Percentiles rank a stretch among this genome's conserved stretches.
Conservation (phyloP, 352 stramenopile species). For the Globisporangium sylvaticum region DNA sequence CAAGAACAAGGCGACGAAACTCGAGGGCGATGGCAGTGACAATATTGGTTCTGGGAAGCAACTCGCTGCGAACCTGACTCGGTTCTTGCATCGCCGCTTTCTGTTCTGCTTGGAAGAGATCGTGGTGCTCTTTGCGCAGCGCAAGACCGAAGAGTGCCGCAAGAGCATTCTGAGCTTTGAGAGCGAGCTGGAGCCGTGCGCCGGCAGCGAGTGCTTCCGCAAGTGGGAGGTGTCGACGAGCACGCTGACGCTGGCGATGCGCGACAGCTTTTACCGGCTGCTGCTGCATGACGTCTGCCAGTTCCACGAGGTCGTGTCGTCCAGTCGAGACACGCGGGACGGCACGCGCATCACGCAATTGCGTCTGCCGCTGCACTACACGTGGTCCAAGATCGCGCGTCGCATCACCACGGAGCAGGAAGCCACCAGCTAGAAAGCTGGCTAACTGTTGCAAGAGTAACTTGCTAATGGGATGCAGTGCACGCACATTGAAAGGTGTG, state of each 20-base stretch:
- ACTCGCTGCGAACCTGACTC: conserved; percentile 33
- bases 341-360: conserved; percentile 71
- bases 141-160: conserved; percentile 59
- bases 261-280: conserved; percentile 67
- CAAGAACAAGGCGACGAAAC: conserved; percentile 18
- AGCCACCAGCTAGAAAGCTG: conserved; percentile 15
- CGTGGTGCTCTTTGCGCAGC: conserved; percentile 69
- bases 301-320: conserved; percentile 64
- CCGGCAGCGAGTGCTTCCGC: conserved; percentile 30
- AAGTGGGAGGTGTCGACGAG: conserved; percentile 71
- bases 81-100: conserved; percentile 73
- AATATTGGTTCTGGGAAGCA: neutral
- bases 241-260: conserved; percentile 63
- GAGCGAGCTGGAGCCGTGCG: conserved; percentile 55
- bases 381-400: conserved; percentile 38
- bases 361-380: conserved; percentile 60
- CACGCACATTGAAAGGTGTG: neutral
- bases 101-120: conserved; percentile 78
- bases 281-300: conserved; percentile 70
- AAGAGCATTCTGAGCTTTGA: conserved; percentile 39
- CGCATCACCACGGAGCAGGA: conserved; percentile 32
- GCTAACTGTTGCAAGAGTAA: neutral
- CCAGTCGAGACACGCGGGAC: conserved; percentile 60
- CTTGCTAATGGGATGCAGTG: neutral
- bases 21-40: neutral